Conservation (phyloP, 148 eudicot species). For the Silene conica region DNA sequence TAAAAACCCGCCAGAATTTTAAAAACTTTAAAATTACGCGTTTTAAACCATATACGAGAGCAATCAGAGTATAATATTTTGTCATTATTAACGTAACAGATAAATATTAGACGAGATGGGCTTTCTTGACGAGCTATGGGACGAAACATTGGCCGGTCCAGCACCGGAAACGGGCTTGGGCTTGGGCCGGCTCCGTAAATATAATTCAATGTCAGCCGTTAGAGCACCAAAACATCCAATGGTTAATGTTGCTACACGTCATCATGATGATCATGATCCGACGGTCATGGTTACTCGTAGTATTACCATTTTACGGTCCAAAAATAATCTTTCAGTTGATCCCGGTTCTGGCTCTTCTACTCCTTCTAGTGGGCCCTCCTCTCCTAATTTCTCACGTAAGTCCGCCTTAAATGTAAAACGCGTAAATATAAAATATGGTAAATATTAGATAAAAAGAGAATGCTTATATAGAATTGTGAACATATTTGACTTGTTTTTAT, state of each 20-base stretch:
- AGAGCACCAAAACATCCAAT: conserved; percentile 27
- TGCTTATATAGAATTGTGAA: too few species aligned
- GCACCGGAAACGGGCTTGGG: conserved; percentile 55
- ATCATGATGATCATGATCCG: conserved; percentile 1
- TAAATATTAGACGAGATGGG: conserved; percentile 39
- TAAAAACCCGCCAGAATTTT: conserved; percentile 4
- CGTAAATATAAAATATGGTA: too few species aligned
- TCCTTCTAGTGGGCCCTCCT: conserved; percentile 45
- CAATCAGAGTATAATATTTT: too few species aligned
- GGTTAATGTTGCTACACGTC: not conserved
- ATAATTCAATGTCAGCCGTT: conserved; percentile 47
- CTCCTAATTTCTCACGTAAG: conserved; percentile 53
- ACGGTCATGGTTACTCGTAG: not conserved
- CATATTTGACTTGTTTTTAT: too few species aligned
- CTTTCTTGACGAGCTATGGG: conserved; percentile 72
- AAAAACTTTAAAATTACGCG: too few species aligned
- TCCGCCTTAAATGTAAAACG: too few species aligned
- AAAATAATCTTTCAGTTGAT: conserved; percentile 19
- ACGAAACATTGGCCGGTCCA: conserved; percentile 78
- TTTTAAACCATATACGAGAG: too few species aligned
- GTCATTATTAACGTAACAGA: not conserved
- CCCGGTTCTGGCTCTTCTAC: conserved; percentile 44
- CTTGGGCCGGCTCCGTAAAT: conserved; percentile 49
- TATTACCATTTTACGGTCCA: conserved; percentile 8
- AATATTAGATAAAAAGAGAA: too few species aligned